phyloP scores from a whole-genome alignment of 176 grass and related monocot species.

The Eleusine coracana region DNA sequence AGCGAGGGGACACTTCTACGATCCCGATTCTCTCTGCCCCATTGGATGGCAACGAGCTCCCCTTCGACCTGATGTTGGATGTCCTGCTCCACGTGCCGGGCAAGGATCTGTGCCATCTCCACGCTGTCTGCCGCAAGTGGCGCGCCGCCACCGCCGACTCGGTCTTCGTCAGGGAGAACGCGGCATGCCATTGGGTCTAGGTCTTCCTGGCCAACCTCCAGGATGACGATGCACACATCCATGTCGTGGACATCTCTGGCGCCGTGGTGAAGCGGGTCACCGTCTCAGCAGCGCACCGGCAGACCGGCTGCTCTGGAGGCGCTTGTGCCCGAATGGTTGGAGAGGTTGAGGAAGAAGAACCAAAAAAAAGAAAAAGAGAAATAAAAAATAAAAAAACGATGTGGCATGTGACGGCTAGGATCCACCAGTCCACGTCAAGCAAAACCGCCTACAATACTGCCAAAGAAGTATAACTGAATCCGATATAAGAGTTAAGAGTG shows the following conservation, averaged over 20 bases:
- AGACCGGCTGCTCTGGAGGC: conserved; percentile 10
- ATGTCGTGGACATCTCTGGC: background rate
- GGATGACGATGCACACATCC: conserved; percentile 1
- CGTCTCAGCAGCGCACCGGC: background rate
- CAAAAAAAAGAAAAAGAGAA: too few relatives aligned
- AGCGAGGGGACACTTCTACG: too few relatives aligned
- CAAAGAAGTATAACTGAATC: too few relatives aligned
- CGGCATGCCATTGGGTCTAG: background rate
- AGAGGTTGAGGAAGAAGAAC: too few relatives aligned
- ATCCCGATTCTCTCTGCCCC: background rate
- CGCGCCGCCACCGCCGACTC: background rate
- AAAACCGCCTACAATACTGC: too few relatives aligned
- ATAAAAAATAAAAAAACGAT: too few relatives aligned
- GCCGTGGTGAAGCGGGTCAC: conserved; percentile 6
- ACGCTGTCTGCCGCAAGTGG: conserved; percentile 1
- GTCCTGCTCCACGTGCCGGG: background rate
- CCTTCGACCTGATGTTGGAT: background rate
- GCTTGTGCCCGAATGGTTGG: too few relatives aligned
- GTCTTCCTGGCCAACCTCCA: background rate
- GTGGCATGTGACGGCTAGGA: too few relatives aligned
- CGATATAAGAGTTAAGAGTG: too few relatives aligned
- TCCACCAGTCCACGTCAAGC: too few relatives aligned
- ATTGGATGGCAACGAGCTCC: background rate
- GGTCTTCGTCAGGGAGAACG: background rate
- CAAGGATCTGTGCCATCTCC: background rate